phyloP scores from a whole-genome alignment of 192 early-diverging fungal genomes.

The Coemansia sp. region DNA sequence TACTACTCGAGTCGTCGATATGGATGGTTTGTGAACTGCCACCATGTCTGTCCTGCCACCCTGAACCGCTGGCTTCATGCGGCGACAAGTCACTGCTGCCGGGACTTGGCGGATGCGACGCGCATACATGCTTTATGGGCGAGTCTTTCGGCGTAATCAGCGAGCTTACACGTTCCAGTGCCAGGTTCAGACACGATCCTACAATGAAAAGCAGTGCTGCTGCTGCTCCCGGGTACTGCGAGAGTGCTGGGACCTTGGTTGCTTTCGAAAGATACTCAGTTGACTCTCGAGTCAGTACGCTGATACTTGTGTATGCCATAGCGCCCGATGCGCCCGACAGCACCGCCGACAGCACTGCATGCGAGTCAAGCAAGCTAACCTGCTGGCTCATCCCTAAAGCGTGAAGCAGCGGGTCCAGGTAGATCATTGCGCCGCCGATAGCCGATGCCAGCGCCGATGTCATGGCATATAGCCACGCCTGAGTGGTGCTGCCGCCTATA shows the following conservation, averaged over 20 bases:
- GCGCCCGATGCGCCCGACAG: slow-evolving; percentile 39
- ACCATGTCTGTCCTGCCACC: slow-evolving; percentile 7
- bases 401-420: slow-evolving; percentile 43
- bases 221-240: slow-evolving; percentile 21
- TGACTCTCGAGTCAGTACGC: slow-evolving; percentile 32
- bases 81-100: not conserved
- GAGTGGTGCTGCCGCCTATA: slow-evolving; percentile 18
- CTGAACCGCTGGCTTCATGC: slow-evolving; percentile 1
- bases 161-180: slow-evolving; percentile 24
- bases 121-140: slow-evolving; percentile 45
- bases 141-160: slow-evolving; percentile 34
- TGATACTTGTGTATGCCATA: slow-evolving; percentile 50
- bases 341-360: slow-evolving; percentile 40
- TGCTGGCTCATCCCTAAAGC: slow-evolving; percentile 18
- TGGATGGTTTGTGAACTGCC: slow-evolving; percentile 10
- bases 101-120: slow-evolving; percentile 39
- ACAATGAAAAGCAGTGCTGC: slow-evolving; percentile 29
- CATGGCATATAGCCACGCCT: slow-evolving; percentile 46
- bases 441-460: slow-evolving; percentile 41
- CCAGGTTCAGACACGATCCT: slow-evolving; percentile 33
- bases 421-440: slow-evolving; percentile 38
- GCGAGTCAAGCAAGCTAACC: slow-evolving; percentile 44
- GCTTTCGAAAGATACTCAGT: slow-evolving; percentile 27
- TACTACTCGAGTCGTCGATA: not conserved
- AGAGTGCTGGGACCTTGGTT: slow-evolving; percentile 6